Base-by-base conservation (phyloP, 108 stramenopile species). In the Cylindrotheca closterium region DNA sequence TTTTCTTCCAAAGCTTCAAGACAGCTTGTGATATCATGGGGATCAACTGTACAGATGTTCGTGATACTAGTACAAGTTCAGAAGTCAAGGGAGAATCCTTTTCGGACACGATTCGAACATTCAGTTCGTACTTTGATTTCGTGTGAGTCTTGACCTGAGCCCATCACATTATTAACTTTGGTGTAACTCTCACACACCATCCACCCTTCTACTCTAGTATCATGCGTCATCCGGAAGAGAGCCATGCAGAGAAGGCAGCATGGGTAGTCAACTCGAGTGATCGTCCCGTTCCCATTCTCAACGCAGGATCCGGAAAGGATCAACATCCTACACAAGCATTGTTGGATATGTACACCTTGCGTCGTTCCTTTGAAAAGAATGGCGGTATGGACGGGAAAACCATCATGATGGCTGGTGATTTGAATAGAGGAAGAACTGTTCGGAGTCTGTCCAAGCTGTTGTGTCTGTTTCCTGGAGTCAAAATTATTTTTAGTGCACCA, bases 261-360 rank as follows among this genome's bases (percentile, higher is more conserved):
- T 60, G 32, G 32, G 58, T 37, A 28, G 30, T 51, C 53, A 60
- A 42, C 30, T 70, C 45, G 45, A 55, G 60, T 33, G 58, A 70
- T 33, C 69, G 60, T 51, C 59, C 69, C 4, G 59, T 60, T 12
- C 98, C 98, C 0, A 81, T 98, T 28, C 56, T 99, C 26, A 99
- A 99, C 91, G 98, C 96, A 12, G 98, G 99, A 17, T 96, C 97
- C 76, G 99, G 98, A 5, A 79, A 84, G 7, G 98, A 96, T 27
- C 96, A 99, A 65, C 99, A 99, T 77, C 98, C 99, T 0, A 98
- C 99, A 2, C 99, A 99, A 70, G 97, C 99, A 4, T 69, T 99
- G 22, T 89, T 99, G 80, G 99, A 99, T 75, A 60, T 91, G 22
- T 98, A 88, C 77, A 98, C 99, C 10, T 86, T 99, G 55, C 52